phyloP scores from a whole-genome alignment of 2,329 filamentous ascomycete genomes.

The Penicillium sp. region DNA sequence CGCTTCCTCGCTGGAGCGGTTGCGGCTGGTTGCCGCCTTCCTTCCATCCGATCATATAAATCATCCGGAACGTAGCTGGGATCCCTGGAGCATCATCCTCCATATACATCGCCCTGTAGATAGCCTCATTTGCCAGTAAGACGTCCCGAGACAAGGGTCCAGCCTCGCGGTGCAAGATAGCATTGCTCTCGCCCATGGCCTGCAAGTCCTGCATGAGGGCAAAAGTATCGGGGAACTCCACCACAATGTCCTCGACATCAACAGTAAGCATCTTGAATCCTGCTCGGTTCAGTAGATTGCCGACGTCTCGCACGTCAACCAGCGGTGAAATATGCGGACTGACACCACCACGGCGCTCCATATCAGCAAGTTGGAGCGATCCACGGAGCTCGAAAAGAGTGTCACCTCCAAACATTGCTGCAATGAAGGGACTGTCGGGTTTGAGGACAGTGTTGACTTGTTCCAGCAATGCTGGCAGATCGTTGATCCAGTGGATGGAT shows the following conservation, averaged over 20 bases:
- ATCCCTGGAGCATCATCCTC: constrained; percentile 67
- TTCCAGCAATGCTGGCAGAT: constrained; percentile 79
- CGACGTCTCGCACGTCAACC: constrained; percentile 88
- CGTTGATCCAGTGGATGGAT: constrained; percentile 96
- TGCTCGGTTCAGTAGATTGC: constrained; percentile 79
- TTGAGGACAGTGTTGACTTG: constrained; percentile 87
- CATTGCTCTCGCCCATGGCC: constrained; percentile 94
- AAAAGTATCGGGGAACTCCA: constrained; percentile 89
- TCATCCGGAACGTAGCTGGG: constrained; percentile 90
- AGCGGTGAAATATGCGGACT: constrained; percentile 87
- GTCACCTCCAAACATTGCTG: constrained; percentile 95
- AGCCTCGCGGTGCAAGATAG: constrained; percentile 80
- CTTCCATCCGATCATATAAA: constrained; percentile 99
- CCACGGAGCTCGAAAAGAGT: constrained; percentile 91
- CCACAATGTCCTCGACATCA: constrained; percentile 94
- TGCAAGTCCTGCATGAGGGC: constrained; percentile 92
- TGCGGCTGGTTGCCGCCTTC: constrained; percentile 75
- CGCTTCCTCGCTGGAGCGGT: constrained; percentile 80
- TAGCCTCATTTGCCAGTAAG: constrained; percentile 80
- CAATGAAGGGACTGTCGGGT: constrained; percentile 88
- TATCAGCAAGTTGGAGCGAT: constrained; percentile 87
- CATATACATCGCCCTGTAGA: constrained; percentile 85
- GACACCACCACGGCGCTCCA: constrained; percentile 87
- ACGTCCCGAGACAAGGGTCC: constrained; percentile 79
- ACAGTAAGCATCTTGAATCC: constrained; percentile 97